Percentiles rank a stretch among this genome's conserved stretches.
These are phyloP conservation scores for Didymella glomerata DNA, from an alignment of 2,329 filamentous ascomycete species.

Conservation along the genomic window DNA sequence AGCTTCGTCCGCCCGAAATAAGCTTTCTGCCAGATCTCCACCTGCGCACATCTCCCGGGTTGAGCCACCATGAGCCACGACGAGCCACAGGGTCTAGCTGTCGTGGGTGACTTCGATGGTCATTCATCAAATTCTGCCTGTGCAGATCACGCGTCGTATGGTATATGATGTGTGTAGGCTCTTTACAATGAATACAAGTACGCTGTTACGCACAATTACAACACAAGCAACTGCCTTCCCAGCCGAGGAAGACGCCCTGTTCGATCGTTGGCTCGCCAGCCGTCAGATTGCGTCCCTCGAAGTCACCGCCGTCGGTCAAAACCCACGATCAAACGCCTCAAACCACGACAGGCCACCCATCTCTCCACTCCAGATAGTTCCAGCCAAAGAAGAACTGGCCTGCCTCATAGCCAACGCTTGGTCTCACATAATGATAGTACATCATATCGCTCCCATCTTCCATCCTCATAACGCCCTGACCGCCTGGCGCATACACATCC, in stretches of 20 bases:
- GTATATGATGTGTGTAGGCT: neutral
- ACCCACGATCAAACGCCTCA: neutral
- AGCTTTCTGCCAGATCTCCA: constrained; percentile 23
- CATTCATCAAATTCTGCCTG: neutral
- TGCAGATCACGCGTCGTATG: neutral
- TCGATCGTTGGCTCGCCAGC: neutral
- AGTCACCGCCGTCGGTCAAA: neutral
- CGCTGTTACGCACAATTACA: neutral
- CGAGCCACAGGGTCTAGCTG: constrained; percentile 7
- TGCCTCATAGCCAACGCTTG: neutral
- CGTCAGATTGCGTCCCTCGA: neutral
- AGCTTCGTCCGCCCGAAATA: constrained; percentile 17
- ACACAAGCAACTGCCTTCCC: too few species aligned
- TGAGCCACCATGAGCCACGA: constrained; percentile 14
- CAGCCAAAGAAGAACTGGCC: constrained; percentile 41
- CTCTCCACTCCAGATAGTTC: constrained; percentile 42
- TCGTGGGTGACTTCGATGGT: neutral
- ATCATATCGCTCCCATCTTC: constrained; percentile 28
- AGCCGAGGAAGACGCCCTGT: neutral
- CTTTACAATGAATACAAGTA: neutral
- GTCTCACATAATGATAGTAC: constrained; percentile 48
- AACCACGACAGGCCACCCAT: constrained; percentile 40
- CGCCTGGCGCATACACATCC: constrained; percentile 47
- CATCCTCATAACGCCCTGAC: constrained; percentile 38
- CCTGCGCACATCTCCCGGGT: constrained; percentile 9